Evolutionary conservation across 352 stramenopile species (phyloP).

Genomic region (Phytophthora podocarpi): DNA sequence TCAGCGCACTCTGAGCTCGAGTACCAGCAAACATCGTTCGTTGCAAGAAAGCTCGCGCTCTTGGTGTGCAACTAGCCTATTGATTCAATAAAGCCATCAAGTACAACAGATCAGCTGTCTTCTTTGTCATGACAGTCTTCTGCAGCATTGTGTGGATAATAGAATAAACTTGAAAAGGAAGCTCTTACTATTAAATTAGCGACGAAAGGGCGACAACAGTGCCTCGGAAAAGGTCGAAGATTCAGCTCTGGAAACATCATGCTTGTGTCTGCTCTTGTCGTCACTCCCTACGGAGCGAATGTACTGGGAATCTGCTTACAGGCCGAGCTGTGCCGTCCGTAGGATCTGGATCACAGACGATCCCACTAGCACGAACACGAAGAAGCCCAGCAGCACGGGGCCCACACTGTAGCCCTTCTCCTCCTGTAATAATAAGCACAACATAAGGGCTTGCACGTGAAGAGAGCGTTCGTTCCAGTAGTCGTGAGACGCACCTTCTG

Average conservation of each 20-base stretch:
- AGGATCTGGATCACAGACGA: conserved; percentile 90
- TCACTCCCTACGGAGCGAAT: conserved; percentile 1
- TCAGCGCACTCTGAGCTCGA: background rate
- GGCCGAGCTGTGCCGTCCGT: conserved; percentile 71
- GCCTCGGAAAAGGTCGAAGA: background rate
- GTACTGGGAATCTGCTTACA: conserved; percentile 44
- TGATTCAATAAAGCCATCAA: conserved; percentile 36
- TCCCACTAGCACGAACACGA: conserved; percentile 87
- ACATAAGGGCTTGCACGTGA: too few relatives aligned
- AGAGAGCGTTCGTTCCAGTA: too few relatives aligned
- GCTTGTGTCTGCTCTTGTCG: background rate
- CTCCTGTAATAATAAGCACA: conserved; percentile 55
- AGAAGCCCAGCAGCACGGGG: conserved; percentile 83
- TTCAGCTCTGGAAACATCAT: background rate
- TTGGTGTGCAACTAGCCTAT: conserved; percentile 10
- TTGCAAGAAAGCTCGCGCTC: background rate
- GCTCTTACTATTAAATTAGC: conserved; percentile 43
- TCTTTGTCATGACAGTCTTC: background rate
- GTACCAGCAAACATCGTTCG: background rate
- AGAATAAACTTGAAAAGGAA: conserved; percentile 1
- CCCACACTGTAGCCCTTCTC: conserved; percentile 77
- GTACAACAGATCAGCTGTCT: background rate
- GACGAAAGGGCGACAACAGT: too few relatives aligned
- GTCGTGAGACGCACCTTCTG: conserved; percentile 68
- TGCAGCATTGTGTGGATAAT: background rate